These are phyloP conservation scores for Candida silvatica DNA, from an alignment of 805 yeast genomes.

Conservation along the genomic window DNA sequence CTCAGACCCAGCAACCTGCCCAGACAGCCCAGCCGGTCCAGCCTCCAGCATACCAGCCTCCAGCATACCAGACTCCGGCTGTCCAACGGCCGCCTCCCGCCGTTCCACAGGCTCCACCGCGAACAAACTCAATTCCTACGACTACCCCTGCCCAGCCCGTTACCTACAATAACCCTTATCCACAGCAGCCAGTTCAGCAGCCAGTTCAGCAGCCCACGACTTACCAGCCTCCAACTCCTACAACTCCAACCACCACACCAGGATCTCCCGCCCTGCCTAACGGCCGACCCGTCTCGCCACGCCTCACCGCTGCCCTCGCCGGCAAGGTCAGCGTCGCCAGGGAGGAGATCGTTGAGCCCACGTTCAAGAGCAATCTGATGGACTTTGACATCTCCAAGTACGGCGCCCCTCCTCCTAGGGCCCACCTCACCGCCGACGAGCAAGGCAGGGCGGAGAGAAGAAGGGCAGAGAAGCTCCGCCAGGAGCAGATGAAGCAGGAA, in stretches of 20 bases:
- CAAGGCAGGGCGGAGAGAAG: constrained; percentile 14
- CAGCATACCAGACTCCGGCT: constrained; percentile 6
- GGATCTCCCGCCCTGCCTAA: not conserved
- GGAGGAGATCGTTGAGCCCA: constrained; percentile 18
- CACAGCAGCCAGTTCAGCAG: not conserved
- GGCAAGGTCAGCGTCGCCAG: constrained; percentile 5
- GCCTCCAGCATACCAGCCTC: constrained; percentile 3
- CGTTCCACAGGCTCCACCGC: constrained; percentile 1
- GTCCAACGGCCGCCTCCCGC: constrained; percentile 4
- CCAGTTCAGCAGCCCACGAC: constrained; percentile 1
- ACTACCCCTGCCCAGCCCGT: constrained; percentile 3
- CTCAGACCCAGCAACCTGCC: constrained; percentile 5
- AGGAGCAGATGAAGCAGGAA: constrained; percentile 20
- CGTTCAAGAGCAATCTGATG: constrained; percentile 20
- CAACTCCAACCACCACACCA: constrained; percentile 1
- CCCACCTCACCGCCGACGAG: constrained; percentile 19
- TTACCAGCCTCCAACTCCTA: constrained; percentile 4
- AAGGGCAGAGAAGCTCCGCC: constrained; percentile 15
- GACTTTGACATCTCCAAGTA: constrained; percentile 29
- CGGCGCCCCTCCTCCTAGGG: constrained; percentile 42
- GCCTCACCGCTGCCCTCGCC: not conserved
- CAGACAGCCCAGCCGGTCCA: constrained; percentile 4
- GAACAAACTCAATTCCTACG: not conserved
- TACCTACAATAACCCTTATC: constrained; percentile 4
- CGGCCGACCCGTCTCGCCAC: not conserved